phyloP scores from a whole-genome alignment of 331 rosid species.

The Quercus tomentella region DNA sequence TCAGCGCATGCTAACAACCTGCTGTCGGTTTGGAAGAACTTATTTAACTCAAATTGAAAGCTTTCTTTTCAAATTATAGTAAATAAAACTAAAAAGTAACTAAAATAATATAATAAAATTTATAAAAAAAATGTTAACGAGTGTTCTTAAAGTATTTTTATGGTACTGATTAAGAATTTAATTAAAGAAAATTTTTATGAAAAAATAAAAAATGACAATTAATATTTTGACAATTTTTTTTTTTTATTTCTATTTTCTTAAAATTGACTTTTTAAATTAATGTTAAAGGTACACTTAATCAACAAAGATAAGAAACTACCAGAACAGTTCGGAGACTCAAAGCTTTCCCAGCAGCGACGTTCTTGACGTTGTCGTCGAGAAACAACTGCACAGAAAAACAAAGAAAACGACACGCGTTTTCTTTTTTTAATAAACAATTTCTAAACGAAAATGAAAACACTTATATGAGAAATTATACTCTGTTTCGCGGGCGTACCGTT shows the following conservation, averaged over 20 bases:
- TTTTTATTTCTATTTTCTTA: too few relatives aligned
- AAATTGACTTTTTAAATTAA: too few relatives aligned
- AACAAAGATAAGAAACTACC: slow-evolving; percentile 26
- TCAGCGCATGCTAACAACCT: background rate
- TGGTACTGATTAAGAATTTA: too few relatives aligned
- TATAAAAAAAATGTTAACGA: too few relatives aligned
- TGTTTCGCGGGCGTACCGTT: slow-evolving; percentile 37
- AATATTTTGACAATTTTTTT: too few relatives aligned
- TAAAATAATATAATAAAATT: rapidly evolving
- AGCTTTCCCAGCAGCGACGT: slow-evolving; percentile 67
- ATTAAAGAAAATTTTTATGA: too few relatives aligned
- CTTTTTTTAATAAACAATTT: too few relatives aligned
- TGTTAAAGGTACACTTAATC: too few relatives aligned
- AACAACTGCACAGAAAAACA: slow-evolving; percentile 46
- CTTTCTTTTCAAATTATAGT: rapidly evolving
- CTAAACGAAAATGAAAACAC: background rate
- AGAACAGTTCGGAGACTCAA: slow-evolving; percentile 74
- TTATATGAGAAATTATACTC: background rate
- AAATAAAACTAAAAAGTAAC: too few relatives aligned
- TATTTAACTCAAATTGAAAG: too few relatives aligned
- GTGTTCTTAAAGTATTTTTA: too few relatives aligned
- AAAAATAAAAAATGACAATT: too few relatives aligned
- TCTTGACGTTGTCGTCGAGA: slow-evolving; percentile 67
- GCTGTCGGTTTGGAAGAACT: rapidly evolving
- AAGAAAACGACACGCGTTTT: slow-evolving; percentile 9